Percentiles rank a stretch among this genome's conserved stretches.
These are phyloP conservation scores for Boletus rubescentipes DNA, from an alignment of 768 basidiomycete genomes.

Conservation along the genomic window DNA sequence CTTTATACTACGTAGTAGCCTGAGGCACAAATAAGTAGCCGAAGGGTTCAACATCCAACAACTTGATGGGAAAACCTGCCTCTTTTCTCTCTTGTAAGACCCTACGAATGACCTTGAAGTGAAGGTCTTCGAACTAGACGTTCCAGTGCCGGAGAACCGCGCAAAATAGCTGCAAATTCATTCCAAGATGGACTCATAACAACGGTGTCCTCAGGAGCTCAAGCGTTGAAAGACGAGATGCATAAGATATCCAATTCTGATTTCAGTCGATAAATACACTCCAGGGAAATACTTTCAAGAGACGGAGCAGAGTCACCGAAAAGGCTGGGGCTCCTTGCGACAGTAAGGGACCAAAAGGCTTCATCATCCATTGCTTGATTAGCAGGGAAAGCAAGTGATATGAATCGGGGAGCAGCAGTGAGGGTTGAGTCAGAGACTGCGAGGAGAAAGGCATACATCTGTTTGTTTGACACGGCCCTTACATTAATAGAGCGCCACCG, in stretches of 20 bases:
- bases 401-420: slow-evolving; percentile 49
- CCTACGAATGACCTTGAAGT: too few species aligned
- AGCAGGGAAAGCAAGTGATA: slow-evolving; percentile 52
- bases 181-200: slow-evolving; percentile 56
- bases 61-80: too few species aligned
- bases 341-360: slow-evolving; percentile 21
- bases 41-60: too few species aligned
- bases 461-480: slow-evolving; percentile 40
- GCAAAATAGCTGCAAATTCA: slow-evolving; percentile 51
- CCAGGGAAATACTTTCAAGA: slow-evolving; percentile 48
- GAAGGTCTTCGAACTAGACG: slow-evolving; percentile 49
- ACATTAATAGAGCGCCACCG: slow-evolving; percentile 53
- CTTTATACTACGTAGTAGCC: too few species aligned
- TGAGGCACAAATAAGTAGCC: too few species aligned
- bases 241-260: slow-evolving; percentile 25
- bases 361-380: slow-evolving; percentile 40
- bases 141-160: slow-evolving; percentile 49
- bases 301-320: slow-evolving; percentile 53
- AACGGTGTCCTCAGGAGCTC: slow-evolving; percentile 67
- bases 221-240: slow-evolving; percentile 42
- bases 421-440: slow-evolving; percentile 36
- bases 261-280: slow-evolving; percentile 69
- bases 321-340: slow-evolving; percentile 41
- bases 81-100: too few species aligned
- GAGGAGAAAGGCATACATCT: slow-evolving; percentile 44